phyloP scores from a whole-genome alignment of 805 yeast genomes.

The Scheffersomyces spartinae region DNA sequence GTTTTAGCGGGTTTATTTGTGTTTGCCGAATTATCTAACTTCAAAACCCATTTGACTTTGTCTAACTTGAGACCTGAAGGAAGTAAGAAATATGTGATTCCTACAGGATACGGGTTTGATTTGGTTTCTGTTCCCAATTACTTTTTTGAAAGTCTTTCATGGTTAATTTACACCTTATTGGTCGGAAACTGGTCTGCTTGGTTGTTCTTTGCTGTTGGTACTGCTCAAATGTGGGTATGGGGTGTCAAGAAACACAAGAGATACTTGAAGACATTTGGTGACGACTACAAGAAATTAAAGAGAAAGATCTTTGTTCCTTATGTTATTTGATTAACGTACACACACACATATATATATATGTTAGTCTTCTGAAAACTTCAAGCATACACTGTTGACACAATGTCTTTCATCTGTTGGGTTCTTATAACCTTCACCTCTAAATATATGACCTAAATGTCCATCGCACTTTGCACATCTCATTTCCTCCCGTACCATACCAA shows the following conservation, averaged over 20 bases:
- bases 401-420: constrained; percentile 89
- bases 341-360: no score
- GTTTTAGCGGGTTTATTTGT: constrained; percentile 35
- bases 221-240: constrained; percentile 84
- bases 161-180: constrained; percentile 62
- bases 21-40: constrained; percentile 62
- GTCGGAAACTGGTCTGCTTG: constrained; percentile 70
- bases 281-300: constrained; percentile 67
- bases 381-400: constrained; percentile 80
- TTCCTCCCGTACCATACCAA: constrained; percentile 80
- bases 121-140: constrained; percentile 88
- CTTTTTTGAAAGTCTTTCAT: constrained; percentile 71
- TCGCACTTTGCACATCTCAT: constrained; percentile 84
- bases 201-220: constrained; percentile 58
- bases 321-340: constrained; percentile 28
- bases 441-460: constrained; percentile 93
- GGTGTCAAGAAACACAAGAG: constrained; percentile 75
- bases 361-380: constrained; percentile 45
- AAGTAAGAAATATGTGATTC: constrained; percentile 50
- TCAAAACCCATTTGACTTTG: constrained; percentile 58
- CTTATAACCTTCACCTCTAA: constrained; percentile 83
- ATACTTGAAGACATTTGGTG: constrained; percentile 58
- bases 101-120: constrained; percentile 77
- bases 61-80: constrained; percentile 44
- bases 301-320: constrained; percentile 68